Evolutionary conservation across 2,329 filamentous ascomycete species (phyloP).

Genomic region (Thelonectria blattea): DNA sequence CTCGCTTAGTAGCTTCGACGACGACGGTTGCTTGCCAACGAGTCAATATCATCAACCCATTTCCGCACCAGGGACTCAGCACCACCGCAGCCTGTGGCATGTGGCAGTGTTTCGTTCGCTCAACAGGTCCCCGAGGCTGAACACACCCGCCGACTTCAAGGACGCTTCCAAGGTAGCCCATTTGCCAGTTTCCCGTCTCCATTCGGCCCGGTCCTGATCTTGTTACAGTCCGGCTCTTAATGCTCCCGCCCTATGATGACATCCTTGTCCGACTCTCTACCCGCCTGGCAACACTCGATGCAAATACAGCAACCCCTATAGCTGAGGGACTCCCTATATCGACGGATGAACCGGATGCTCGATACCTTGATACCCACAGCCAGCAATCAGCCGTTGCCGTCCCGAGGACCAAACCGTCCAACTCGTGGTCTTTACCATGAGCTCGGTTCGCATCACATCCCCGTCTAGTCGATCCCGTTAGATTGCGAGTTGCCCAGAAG

Average conservation of each 20-base stretch:
- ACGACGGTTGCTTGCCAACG: background rate
- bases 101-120: background rate
- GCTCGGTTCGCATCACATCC: background rate
- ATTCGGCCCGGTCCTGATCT: slow-evolving; percentile 17
- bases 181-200: background rate
- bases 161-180: background rate
- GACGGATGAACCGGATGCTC: background rate
- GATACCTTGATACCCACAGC: background rate
- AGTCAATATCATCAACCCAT: background rate
- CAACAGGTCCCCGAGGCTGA: background rate
- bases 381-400: background rate
- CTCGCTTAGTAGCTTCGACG: background rate
- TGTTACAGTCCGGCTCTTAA: slow-evolving; percentile 7
- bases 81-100: background rate
- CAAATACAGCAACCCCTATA: background rate
- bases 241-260: background rate
- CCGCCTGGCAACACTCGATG: background rate
- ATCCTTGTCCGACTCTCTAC: background rate
- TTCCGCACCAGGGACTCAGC: background rate
- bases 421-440: background rate
- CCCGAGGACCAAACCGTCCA: background rate
- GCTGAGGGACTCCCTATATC: background rate
- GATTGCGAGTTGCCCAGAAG: background rate
- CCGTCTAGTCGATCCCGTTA: background rate
- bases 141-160: background rate